Evolutionary conservation across 1,139 yeast genomes (phyloP), one percentile per base, ranked within the genome.

Genomic region (Blastobotrys buckinghamii): DNA sequence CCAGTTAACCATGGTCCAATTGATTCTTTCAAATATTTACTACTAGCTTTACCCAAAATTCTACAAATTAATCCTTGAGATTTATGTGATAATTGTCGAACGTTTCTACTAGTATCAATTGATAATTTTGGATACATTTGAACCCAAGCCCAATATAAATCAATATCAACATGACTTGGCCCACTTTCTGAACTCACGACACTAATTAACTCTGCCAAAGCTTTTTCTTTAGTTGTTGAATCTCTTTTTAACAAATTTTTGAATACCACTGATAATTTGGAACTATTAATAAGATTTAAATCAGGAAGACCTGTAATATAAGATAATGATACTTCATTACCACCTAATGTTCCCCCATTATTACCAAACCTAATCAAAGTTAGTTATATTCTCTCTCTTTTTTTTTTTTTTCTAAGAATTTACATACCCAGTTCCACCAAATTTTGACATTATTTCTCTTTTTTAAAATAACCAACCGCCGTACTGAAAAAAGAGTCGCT

Each of bases 261-360:
- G 71, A 89, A 84, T 12, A 82, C 71, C 17, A 90, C 73, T 36
- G 76, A 76, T 48, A 85, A 61, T 24, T 76, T 75, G n/a, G 90
- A 73, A 48, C 81, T 75, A 2, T 67, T 55, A n/a, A 90, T 64
- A n/a, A 67, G 59, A 34, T 74, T 72, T 1, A 82, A 77, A 57
- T 87, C 94, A 0, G 95, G 95, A 13, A 83, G 67, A 1, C 89
- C 94, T 2, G 88, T 80, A 57, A 87, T 78, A 63, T 86, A 88
- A 60, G 82, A 82, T 45, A 88, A 65, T 1, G 94, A 78, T 1
- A 87, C 84, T 39, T 78, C 79, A 53, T 81, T 82, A 2, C 45
- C 39, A 7, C 45, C 49, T 15, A 45, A 17, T 32, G 38, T 39
- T n/a, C 38, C 26, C 24, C 47, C 47, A 29, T 9, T 29, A 29